phyloP scores from a whole-genome alignment of 371 early-diverging fungal genomes.

The Nematocida sp. region DNA sequence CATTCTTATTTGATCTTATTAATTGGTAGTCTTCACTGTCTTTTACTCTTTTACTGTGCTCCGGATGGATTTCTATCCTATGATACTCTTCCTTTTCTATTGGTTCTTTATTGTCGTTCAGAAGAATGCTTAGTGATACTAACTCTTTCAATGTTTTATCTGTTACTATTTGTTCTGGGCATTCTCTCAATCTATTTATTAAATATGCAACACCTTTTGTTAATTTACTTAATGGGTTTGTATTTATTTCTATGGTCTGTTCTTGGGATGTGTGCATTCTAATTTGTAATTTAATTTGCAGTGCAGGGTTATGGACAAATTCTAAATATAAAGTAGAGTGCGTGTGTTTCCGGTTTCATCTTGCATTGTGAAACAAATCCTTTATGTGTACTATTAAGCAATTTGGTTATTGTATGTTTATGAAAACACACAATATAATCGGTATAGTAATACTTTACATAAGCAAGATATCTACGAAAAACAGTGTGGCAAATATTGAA shows the following conservation, averaged over 20 bases:
- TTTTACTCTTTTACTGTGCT: constrained; percentile 21
- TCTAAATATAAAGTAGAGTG: too few species aligned
- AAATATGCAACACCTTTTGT: constrained; percentile 4
- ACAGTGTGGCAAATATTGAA: neutral
- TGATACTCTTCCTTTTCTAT: constrained; percentile 27
- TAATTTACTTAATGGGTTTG: neutral
- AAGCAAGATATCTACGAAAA: neutral
- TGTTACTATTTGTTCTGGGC: neutral
- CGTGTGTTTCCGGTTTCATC: neutral
- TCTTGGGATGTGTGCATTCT: neutral
- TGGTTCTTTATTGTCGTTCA: constrained; percentile 4
- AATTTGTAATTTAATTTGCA: neutral
- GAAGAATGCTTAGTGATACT: neutral
- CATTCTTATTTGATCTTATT: constrained; percentile 12
- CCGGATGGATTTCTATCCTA: neutral
- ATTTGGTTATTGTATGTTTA: neutral
- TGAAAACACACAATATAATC: neutral
- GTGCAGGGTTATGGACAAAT: neutral
- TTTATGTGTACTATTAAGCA: neutral
- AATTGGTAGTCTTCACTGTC: constrained; percentile 7
- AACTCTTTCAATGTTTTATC: constrained; percentile 22
- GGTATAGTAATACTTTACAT: neutral
- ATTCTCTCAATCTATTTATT: neutral
- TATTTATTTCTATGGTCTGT: neutral
- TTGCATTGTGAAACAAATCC: neutral